phyloP scores from a whole-genome alignment of 345 rosid genomes.

The Eucalyptus curtisii region DNA sequence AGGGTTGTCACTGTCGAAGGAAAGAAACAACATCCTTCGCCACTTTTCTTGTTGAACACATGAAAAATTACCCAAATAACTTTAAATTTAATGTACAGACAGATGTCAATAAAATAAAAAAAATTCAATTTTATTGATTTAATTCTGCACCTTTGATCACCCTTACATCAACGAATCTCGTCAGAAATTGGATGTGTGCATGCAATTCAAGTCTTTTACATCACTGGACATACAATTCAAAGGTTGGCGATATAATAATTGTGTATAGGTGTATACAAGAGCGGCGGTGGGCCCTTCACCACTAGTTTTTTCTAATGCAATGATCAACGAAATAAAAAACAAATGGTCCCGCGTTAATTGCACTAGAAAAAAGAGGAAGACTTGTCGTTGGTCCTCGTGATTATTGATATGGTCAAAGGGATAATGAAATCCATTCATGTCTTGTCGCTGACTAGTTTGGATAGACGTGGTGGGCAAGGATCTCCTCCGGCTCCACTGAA shows the following conservation, averaged over 20 bases:
- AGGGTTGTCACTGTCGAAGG: background rate
- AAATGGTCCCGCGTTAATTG: background rate
- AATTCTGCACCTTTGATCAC: no score
- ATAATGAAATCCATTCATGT: background rate
- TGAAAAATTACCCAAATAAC: fast-evolving
- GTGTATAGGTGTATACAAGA: background rate
- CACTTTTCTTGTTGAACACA: background rate
- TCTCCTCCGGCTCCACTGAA: background rate
- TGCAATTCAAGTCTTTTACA: background rate
- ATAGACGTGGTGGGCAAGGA: background rate
- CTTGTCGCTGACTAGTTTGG: background rate
- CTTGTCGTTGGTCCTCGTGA: background rate
- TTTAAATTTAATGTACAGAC: fast-evolving
- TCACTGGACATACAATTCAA: background rate
- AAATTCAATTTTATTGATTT: fast-evolving
- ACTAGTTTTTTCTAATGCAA: background rate
- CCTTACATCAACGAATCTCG: no score
- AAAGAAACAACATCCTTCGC: background rate
- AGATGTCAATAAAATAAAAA: background rate
- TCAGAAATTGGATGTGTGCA: background rate
- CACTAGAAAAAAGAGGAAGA: background rate
- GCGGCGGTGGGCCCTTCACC: background rate
- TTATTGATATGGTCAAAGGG: background rate
- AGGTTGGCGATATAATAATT: background rate
- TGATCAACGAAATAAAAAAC: background rate